phyloP scores from a whole-genome alignment of 805 yeast species.

The Barnettozyma californica region DNA sequence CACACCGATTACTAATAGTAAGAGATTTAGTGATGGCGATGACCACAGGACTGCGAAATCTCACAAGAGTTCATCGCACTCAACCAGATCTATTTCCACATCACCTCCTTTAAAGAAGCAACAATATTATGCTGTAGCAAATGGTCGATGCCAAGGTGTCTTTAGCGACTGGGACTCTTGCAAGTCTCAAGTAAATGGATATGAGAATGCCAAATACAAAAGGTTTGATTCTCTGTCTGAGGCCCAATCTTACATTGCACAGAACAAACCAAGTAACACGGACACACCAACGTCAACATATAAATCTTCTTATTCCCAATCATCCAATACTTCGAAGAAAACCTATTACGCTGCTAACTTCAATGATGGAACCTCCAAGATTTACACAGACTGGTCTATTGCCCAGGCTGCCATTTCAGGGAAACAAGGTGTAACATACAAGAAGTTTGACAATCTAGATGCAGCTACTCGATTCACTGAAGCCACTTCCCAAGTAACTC shows the following conservation, averaged over 20 bases:
- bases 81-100: neutral
- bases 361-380: conserved; percentile 20
- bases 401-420: conserved; percentile 28
- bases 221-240: conserved; percentile 38
- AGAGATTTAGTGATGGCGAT: no score
- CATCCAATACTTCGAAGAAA: neutral
- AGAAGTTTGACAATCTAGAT: conserved; percentile 31
- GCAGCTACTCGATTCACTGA: conserved; percentile 14
- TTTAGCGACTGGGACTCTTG: conserved; percentile 57
- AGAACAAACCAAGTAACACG: neutral
- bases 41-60: no score
- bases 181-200: conserved; percentile 44
- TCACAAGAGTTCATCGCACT: neutral
- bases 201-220: conserved; percentile 29
- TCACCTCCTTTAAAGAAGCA: conserved; percentile 8
- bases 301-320: neutral
- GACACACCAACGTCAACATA: neutral
- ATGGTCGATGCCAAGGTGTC: conserved; percentile 52
- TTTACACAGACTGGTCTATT: conserved; percentile 29
- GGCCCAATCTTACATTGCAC: conserved; percentile 42
- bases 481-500: neutral
- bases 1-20: no score
- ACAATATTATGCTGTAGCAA: conserved; percentile 47
- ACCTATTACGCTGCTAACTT: conserved; percentile 31
- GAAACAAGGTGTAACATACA: conserved; percentile 36